Evolutionary conservation across 805 yeast species (phyloP).

Genomic region (Saturnispora gosingensis): DNA sequence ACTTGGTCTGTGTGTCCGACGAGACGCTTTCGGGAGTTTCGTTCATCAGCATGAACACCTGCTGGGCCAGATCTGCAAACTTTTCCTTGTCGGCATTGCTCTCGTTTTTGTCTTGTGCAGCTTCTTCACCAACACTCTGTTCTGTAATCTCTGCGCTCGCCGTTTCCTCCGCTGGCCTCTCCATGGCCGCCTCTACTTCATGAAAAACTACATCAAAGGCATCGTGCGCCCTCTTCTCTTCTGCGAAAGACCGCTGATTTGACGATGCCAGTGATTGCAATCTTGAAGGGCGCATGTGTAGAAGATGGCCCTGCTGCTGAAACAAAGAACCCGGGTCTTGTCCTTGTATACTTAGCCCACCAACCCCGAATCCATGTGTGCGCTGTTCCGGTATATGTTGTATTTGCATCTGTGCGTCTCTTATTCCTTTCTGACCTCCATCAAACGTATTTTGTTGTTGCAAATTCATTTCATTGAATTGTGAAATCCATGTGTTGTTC

Average conservation of each 20-base stretch:
- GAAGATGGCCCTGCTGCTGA: neutral
- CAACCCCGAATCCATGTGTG: neutral
- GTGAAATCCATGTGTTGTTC: neutral
- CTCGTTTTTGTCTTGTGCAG: neutral
- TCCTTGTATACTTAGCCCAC: neutral
- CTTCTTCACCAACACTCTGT: neutral
- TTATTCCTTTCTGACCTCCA: neutral
- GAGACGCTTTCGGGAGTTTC: conserved; percentile 22
- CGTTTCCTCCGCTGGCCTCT: neutral
- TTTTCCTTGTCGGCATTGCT: conserved; percentile 20
- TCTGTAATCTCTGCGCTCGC: neutral
- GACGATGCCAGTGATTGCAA: neutral
- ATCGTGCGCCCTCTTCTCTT: conserved; percentile 17
- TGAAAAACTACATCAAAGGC: neutral
- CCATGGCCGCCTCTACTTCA: neutral
- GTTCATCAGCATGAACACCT: conserved; percentile 32
- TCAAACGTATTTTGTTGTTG: neutral
- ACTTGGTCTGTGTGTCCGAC: conserved; percentile 27
- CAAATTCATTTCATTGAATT: conserved; percentile 3
- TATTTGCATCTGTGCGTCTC: neutral
- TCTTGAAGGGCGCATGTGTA: neutral
- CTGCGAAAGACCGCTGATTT: conserved; percentile 9
- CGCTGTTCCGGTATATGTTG: neutral
- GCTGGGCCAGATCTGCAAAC: conserved; percentile 33
- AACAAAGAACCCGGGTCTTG: conserved; percentile 9